These are phyloP conservation scores for Penicillium hesseltinei DNA, from an alignment of 2,329 filamentous ascomycete species.

Conservation along the genomic window DNA sequence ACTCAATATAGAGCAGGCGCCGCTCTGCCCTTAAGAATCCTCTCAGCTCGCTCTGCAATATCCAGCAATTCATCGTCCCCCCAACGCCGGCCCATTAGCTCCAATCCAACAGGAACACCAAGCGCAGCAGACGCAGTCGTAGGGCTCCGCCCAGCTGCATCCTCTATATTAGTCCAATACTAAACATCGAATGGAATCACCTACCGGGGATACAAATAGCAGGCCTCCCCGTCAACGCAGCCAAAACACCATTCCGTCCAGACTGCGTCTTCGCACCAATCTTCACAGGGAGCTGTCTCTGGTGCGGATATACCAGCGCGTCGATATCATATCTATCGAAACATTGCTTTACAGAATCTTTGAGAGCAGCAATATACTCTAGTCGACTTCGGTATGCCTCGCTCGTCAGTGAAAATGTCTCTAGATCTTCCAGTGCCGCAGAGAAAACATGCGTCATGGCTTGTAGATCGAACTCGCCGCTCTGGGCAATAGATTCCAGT, in stretches of 20 bases:
- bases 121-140: conserved; percentile 50
- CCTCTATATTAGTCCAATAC: neutral
- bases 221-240: conserved; percentile 53
- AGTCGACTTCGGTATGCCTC: conserved; percentile 50
- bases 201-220: conserved; percentile 47
- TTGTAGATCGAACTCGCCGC: conserved; percentile 50
- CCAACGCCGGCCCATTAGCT: conserved; percentile 60
- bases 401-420: conserved; percentile 54
- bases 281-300: conserved; percentile 61
- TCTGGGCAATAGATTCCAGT: conserved; percentile 52
- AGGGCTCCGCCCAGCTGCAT: conserved; percentile 49
- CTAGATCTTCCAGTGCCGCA: conserved; percentile 52
- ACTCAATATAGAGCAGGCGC: conserved; percentile 35
- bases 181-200: conserved; percentile 26
- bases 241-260: conserved; percentile 60
- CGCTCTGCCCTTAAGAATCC: conserved; percentile 47
- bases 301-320: conserved; percentile 63
- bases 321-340: conserved; percentile 53
- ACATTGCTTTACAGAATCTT: conserved; percentile 49
- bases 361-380: conserved; percentile 54
- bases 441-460: conserved; percentile 59
- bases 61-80: conserved; percentile 54
- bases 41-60: conserved; percentile 54
- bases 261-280: conserved; percentile 57
- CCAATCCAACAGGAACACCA: conserved; percentile 64